phyloP scores from a whole-genome alignment of 2,329 filamentous ascomycete species.

The Fusarium nematophilum region DNA sequence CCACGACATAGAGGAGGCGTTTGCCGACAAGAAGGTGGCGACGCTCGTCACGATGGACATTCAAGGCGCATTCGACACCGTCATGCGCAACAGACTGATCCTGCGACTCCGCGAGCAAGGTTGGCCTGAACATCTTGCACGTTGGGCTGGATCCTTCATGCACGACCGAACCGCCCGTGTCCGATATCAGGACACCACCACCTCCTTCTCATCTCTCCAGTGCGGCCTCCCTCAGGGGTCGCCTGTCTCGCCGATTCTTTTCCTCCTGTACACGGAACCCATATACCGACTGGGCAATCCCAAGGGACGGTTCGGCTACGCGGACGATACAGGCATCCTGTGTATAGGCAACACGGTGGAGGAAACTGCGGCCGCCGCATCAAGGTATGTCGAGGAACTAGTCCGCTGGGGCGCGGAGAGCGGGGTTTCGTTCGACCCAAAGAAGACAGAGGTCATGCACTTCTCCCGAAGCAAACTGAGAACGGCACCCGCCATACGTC shows the following conservation, averaged over 20 bases:
- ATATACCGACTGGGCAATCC: too few relatives aligned
- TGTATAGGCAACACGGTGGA: constrained; percentile 19
- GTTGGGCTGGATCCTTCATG: constrained; percentile 32
- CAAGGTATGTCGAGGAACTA: constrained; percentile 15
- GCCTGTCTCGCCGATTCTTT: constrained; percentile 31
- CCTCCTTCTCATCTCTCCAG: background rate
- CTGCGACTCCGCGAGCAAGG: constrained; percentile 25
- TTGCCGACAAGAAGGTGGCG: constrained; percentile 17
- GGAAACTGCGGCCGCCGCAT: constrained; percentile 16
- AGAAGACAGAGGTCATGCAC: too few relatives aligned
- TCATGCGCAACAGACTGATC: constrained; percentile 32
- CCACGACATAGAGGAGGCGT: constrained; percentile 34
- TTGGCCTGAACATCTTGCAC: constrained; percentile 18
- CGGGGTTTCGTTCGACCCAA: too few relatives aligned
- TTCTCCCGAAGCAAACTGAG: too few relatives aligned
- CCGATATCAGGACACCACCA: constrained; percentile 13
- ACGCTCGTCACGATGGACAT: constrained; percentile 32
- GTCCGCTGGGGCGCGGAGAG: constrained; percentile 23
- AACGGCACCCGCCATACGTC: constrained; percentile 3
- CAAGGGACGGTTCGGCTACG: constrained; percentile 30
- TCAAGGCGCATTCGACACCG: constrained; percentile 33
- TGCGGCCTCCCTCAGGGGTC: constrained; percentile 28
- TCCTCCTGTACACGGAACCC: too few relatives aligned
- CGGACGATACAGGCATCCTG: constrained; percentile 33
- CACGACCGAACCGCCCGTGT: constrained; percentile 3